Evolutionary conservation across 148 eudicot species (phyloP).

Genomic region (Nepenthes mirabilis): DNA sequence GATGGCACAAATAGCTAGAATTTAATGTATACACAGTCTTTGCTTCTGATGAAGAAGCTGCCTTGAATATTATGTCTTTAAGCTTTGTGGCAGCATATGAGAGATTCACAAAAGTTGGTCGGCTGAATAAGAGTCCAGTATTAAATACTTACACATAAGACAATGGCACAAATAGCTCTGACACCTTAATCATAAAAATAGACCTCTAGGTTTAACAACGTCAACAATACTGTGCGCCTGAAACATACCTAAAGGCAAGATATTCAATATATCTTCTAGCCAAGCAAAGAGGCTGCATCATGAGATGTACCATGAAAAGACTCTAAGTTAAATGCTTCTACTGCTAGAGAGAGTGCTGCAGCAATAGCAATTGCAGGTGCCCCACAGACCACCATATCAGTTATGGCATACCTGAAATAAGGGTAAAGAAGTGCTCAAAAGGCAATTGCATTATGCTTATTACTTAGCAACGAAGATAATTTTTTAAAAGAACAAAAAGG

Average conservation of each 20-base stretch:
- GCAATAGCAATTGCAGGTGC: slow-evolving; percentile 99
- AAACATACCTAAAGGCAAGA: slow-evolving; percentile 74
- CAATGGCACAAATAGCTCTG: neutral
- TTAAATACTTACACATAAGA: neutral
- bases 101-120: slow-evolving; percentile 97
- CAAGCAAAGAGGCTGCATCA: slow-evolving; percentile 54
- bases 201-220: neutral
- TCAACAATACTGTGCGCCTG: slow-evolving; percentile 4
- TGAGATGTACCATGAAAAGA: slow-evolving; percentile 39
- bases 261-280: slow-evolving; percentile 43
- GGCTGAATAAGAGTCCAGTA: slow-evolving; percentile 30
- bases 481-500: too few species aligned
- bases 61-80: slow-evolving; percentile 36
- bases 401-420: slow-evolving; percentile 64
- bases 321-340: slow-evolving; percentile 48
- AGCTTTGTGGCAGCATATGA: slow-evolving; percentile 86
- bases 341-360: slow-evolving; percentile 87
- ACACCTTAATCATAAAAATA: neutral
- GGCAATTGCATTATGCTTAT: neutral
- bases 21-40: slow-evolving; percentile 40
- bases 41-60: slow-evolving; percentile 50
- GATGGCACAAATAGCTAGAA: neutral
- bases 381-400: slow-evolving; percentile 96
- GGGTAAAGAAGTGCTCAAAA: neutral
- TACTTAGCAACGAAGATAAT: neutral